Evolutionary conservation across 2,329 filamentous ascomycete genomes (phyloP), one percentile per base, ranked within the genome.

Genomic region (Cladosporium austrohemisphaericum): DNA sequence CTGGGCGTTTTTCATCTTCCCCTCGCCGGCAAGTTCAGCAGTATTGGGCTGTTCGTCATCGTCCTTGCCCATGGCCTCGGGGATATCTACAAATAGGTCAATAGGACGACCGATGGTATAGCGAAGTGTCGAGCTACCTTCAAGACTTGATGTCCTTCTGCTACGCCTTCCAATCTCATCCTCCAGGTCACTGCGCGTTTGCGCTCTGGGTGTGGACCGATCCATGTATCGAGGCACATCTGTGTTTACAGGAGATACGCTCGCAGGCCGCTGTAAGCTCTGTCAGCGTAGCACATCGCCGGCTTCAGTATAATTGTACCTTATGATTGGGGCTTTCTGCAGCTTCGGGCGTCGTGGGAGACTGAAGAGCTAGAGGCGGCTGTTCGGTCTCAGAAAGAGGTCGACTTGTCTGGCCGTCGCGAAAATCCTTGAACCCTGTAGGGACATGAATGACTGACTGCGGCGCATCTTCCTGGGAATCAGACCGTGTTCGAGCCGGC

Each of bases 371-470:
- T 54, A 8, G 54, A 51, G 16, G 56, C 49, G 36, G 52, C 50
- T 13, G 60, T 55, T 18, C 50, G 41, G 40, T 52, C 46, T 22
- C 28, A 19, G 41, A 36, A 23, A 37, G 44, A 35, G 25, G 18
- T 41, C 13, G 50, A 37, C n/a, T 47, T 3, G 19, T 37, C 23
- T 47, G 33, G 9, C 33, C 44, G 3, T 47, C 44, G 3, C 33
- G 32, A 14, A 93, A 95, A 58, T 80, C 80, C 49, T 81, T 79
- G 68, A 93, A 96, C 54, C 85, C 88, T 56, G 88, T 78, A 0
- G 91, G 90, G 13, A 88, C 88, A 74, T 95, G 91, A 58, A 96
- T 95, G 48, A 95, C 91, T 1, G 91, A 96, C 46, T 88, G 79
- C 19, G 89, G 85, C 57, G 91, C 88, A 57, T 95, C 88, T 53